phyloP scores from a whole-genome alignment of 1,139 yeast genomes.

The Pichia inconspicua region DNA sequence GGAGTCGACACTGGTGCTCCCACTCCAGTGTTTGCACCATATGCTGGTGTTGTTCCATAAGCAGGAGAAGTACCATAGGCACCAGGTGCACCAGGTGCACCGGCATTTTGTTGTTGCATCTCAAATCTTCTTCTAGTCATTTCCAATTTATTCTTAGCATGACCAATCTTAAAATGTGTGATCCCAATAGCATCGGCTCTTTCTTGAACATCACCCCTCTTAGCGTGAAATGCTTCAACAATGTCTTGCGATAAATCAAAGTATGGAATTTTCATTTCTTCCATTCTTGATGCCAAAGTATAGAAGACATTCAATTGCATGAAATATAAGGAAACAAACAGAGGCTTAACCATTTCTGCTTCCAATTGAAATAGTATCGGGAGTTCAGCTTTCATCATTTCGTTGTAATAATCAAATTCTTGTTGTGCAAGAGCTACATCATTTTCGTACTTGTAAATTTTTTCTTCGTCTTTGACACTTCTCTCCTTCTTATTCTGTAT shows the following conservation, averaged over 20 bases:
- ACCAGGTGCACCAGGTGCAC: constrained; percentile 27
- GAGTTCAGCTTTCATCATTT: constrained; percentile 81
- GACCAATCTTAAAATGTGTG: constrained; percentile 84
- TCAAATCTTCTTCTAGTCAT: constrained; percentile 73
- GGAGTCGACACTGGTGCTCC: not conserved
- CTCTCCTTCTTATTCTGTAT: constrained; percentile 76
- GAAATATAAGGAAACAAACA: constrained; percentile 88
- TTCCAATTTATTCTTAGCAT: constrained; percentile 76
- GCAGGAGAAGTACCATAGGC: constrained; percentile 18
- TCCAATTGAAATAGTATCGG: constrained; percentile 84
- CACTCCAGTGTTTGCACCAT: constrained; percentile 4
- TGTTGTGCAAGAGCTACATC: constrained; percentile 87
- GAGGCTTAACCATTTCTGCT: constrained; percentile 84
- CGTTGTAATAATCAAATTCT: constrained; percentile 92
- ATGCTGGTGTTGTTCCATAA: constrained; percentile 13
- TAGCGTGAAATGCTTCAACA: constrained; percentile 64
- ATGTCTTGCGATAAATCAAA: constrained; percentile 82
- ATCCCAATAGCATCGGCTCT: constrained; percentile 78
- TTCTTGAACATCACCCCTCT: constrained; percentile 89
- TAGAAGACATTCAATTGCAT: constrained; percentile 97
- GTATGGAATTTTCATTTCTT: constrained; percentile 93
- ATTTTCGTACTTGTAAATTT: constrained; percentile 78
- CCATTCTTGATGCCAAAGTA: constrained; percentile 83
- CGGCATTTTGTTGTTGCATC: constrained; percentile 28
- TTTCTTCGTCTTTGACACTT: constrained; percentile 77